Conservation (phyloP, 139 green algal species). For the Coelastrella sp. region DNA sequence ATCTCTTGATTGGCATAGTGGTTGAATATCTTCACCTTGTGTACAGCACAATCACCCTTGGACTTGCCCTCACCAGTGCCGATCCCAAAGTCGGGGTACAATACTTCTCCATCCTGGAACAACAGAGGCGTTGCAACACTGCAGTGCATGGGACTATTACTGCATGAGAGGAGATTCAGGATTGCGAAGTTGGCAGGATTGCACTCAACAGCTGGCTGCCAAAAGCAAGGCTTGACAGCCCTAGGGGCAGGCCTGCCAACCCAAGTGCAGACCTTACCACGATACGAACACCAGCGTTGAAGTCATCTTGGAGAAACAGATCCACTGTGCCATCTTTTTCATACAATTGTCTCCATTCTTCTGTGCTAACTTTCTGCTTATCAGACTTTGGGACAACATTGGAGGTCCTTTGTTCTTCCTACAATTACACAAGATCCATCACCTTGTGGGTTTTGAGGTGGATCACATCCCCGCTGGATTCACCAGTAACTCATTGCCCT, state of each 20-base stretch:
- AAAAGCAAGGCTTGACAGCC: too few species aligned
- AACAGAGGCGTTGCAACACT: too few species aligned
- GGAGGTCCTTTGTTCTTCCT: not conserved
- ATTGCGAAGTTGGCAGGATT: not conserved
- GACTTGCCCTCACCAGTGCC: conserved; percentile 82
- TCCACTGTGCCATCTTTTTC: conserved; percentile 88
- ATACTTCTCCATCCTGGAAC: conserved; percentile 7
- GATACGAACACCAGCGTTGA: conserved; percentile 89
- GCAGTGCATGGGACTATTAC: too few species aligned
- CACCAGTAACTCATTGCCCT: too few species aligned
- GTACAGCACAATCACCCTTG: conserved; percentile 53
- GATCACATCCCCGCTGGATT: too few species aligned
- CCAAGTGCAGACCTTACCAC: conserved; percentile 61
- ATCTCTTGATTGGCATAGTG: conserved; percentile 76
- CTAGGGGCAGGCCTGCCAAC: not conserved
- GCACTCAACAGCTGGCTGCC: too few species aligned
- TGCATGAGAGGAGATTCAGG: not conserved
- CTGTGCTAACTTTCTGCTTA: conserved; percentile 76
- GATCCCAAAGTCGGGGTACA: conserved; percentile 63
- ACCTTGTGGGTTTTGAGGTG: too few species aligned
- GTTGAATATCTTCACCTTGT: conserved; percentile 90
- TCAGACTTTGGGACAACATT: conserved; percentile 16
- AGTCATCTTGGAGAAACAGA: conserved; percentile 95
- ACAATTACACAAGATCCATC: too few species aligned
- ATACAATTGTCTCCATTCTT: conserved; percentile 83